phyloP scores from a whole-genome alignment of 108 stramenopile species.

The Pseudonitzschia multiseries region DNA sequence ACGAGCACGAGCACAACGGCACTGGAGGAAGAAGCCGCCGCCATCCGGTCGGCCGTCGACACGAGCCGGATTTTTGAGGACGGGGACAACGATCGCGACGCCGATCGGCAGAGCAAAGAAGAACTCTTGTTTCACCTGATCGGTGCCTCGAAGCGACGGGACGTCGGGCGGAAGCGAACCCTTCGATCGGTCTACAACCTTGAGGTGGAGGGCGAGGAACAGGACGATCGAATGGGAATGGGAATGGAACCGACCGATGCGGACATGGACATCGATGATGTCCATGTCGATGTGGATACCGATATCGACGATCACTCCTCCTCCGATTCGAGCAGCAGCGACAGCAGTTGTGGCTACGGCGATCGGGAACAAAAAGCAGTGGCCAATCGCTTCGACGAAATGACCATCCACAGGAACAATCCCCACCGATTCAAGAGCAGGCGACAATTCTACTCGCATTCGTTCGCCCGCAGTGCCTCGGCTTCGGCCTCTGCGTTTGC shows the following conservation, averaged over 20 bases:
- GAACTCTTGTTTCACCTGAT: conserved; percentile 12
- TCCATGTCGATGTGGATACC: too few relatives aligned
- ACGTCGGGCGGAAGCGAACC: conserved; percentile 12
- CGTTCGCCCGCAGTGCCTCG: background rate
- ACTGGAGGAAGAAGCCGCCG: background rate
- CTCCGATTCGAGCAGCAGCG: too few relatives aligned
- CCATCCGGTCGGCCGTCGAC: background rate
- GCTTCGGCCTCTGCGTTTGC: background rate
- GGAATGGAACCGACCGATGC: too few relatives aligned
- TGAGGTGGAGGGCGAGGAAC: conserved; percentile 5
- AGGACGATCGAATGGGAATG: background rate
- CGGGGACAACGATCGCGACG: background rate
- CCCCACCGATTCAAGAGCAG: background rate
- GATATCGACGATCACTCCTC: background rate
- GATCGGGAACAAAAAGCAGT: background rate
- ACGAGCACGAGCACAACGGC: background rate
- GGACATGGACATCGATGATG: background rate
- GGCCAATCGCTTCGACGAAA: background rate
- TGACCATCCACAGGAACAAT: background rate
- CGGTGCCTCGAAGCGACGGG: conserved; percentile 12
- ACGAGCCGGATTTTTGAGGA: conserved; percentile 10
- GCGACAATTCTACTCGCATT: background rate
- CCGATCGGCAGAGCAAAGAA: conserved; percentile 7
- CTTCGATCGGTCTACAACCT: conserved; percentile 7
- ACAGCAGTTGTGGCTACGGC: background rate